These are phyloP conservation scores for Naegleria lovaniensis DNA, from an alignment of 208 protist species.

Conservation along the genomic window DNA sequence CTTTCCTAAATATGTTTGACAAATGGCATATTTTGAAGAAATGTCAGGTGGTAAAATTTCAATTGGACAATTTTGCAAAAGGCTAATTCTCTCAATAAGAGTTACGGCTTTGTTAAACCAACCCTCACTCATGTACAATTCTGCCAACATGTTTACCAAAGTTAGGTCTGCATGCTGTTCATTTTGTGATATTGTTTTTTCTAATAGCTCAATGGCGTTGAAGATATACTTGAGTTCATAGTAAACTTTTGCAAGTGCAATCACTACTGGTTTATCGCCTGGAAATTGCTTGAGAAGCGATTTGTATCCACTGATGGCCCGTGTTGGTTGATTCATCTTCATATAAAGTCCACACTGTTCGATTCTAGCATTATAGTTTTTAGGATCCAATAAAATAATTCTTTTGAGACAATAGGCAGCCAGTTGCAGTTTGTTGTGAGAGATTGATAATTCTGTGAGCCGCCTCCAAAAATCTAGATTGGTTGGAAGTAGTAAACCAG, in stretches of 20 bases:
- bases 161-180: not conserved
- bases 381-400: constrained; percentile 27
- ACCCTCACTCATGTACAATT: constrained; percentile 35
- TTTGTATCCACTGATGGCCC: constrained; percentile 28
- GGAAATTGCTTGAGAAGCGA: constrained; percentile 24
- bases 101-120: constrained; percentile 26
- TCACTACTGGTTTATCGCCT: constrained; percentile 22
- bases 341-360: constrained; percentile 35
- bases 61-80: constrained; percentile 14
- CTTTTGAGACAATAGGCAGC: constrained; percentile 38
- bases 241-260: constrained; percentile 8
- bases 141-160: constrained; percentile 36
- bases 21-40: constrained; percentile 37
- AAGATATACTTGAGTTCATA: not conserved
- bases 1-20: constrained; percentile 27
- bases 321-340: constrained; percentile 8
- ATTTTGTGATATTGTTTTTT: not conserved
- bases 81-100: constrained; percentile 15
- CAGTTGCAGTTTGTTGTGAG: constrained; percentile 32
- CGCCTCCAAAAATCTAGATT: constrained; percentile 37
- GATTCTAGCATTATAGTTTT: constrained; percentile 31
- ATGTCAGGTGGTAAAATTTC: constrained; percentile 34
- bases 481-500: constrained; percentile 35
- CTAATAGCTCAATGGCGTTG: not conserved
- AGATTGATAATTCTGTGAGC: constrained; percentile 30